phyloP scores from a whole-genome alignment of 371 early-diverging fungal genomes.

The Rhizopus delemar region DNA sequence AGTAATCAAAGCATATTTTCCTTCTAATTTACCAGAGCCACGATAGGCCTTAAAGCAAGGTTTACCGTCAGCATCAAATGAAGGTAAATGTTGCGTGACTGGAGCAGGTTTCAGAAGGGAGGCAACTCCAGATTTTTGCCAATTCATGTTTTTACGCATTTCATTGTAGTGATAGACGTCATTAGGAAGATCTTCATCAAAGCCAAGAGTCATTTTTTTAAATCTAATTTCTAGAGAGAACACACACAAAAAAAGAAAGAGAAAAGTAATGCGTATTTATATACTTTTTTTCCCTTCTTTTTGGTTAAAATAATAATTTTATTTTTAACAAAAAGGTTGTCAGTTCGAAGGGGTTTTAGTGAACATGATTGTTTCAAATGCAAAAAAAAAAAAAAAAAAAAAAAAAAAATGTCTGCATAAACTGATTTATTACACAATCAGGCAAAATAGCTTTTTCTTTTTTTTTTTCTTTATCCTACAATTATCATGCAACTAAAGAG shows the following conservation, averaged over 20 bases:
- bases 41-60: conserved; percentile 44
- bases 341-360: conserved; percentile 11
- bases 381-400: background rate
- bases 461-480: conserved; percentile 13
- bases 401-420: background rate
- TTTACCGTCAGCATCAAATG: conserved; percentile 40
- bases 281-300: background rate
- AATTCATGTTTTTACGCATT: conserved; percentile 42
- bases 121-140: conserved; percentile 47
- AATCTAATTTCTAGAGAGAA: background rate
- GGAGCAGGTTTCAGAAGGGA: conserved; percentile 51
- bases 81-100: conserved; percentile 47
- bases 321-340: background rate
- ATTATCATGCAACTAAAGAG: background rate
- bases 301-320: background rate
- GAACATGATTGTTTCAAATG: background rate
- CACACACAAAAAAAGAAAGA: background rate
- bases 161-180: conserved; percentile 52
- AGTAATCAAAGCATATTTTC: conserved; percentile 49
- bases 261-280: background rate
- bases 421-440: background rate
- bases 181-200: conserved; percentile 51
- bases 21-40: conserved; percentile 46
- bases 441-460: background rate
- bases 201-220: conserved; percentile 43